Evolutionary conservation across 1,284 basidiomycete species (phyloP).

Genomic region (Sanghuangporus sanghuang): DNA sequence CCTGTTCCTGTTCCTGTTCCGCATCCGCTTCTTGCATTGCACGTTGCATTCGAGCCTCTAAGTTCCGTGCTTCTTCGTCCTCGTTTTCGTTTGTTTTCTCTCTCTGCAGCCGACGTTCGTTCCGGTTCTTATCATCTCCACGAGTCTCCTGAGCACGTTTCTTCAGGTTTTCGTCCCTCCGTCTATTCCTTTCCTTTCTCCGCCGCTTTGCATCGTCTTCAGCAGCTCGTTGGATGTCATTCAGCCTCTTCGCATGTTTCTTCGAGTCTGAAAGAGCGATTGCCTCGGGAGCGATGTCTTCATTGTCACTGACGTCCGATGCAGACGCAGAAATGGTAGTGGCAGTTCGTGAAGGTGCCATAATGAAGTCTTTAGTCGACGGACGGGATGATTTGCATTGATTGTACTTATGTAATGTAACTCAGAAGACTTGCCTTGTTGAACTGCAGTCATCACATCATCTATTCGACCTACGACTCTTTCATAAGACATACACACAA

Average conservation of each 20-base stretch:
- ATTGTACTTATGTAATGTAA: no score
- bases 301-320: background rate
- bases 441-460: no score
- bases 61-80: slow-evolving; percentile 8
- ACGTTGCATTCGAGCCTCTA: slow-evolving; percentile 13
- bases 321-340: background rate
- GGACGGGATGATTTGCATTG: background rate
- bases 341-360: background rate
- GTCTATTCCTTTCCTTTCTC: slow-evolving; percentile 35
- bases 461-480: no score
- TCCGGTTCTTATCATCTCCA: slow-evolving; percentile 17
- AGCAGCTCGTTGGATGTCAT: slow-evolving; percentile 30
- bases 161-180: slow-evolving; percentile 41
- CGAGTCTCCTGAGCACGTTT: slow-evolving; percentile 35
- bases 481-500: no score
- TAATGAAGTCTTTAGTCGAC: background rate
- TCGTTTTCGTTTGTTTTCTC: background rate
- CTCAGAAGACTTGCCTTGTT: no score
- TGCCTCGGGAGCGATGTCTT: slow-evolving; percentile 40
- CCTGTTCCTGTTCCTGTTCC: slow-evolving; percentile 2
- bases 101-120: background rate
- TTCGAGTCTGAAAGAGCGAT: slow-evolving; percentile 39
- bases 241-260: slow-evolving; percentile 29
- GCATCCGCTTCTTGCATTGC: slow-evolving; percentile 12
- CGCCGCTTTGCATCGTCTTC: slow-evolving; percentile 33